Evolutionary conservation across 2,329 filamentous ascomycete species (phyloP).

Genomic region (Hymenoscyphus salicellus): DNA sequence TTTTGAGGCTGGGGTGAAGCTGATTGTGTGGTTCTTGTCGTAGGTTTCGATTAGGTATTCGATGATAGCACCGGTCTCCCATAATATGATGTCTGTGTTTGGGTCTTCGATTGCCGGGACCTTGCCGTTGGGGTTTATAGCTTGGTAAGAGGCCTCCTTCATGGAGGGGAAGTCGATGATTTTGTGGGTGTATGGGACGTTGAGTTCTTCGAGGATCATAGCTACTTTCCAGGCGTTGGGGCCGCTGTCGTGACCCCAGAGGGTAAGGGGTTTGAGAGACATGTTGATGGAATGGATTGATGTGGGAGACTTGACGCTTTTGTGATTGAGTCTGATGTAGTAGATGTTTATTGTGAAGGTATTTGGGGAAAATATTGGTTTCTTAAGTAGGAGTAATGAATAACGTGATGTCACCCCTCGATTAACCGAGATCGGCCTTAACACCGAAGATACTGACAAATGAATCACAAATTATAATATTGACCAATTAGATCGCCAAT

Average conservation of each 20-base stretch:
- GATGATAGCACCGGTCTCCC: slow-evolving; percentile 6
- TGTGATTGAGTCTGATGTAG: slow-evolving; percentile 14
- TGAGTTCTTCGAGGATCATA: slow-evolving; percentile 6
- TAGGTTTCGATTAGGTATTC: slow-evolving; percentile 9
- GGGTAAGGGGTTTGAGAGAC: slow-evolving; percentile 13
- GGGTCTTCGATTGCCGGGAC: slow-evolving; percentile 8
- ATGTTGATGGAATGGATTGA: slow-evolving; percentile 8
- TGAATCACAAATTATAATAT: no score
- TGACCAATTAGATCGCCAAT: no score
- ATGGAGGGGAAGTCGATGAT: slow-evolving; percentile 4
- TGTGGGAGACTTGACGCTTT: slow-evolving; percentile 7
- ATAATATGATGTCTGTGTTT: slow-evolving; percentile 4
- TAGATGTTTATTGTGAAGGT: slow-evolving; percentile 13
- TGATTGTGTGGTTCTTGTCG: slow-evolving; percentile 2
- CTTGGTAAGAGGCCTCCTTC: neutral
- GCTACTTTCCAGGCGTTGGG: slow-evolving; percentile 7
- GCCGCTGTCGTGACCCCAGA: slow-evolving; percentile 11
- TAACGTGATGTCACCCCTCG: no score
- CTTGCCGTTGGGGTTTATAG: slow-evolving; percentile 6
- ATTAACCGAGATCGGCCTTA: no score
- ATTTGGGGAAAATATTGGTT: slow-evolving; percentile 3
- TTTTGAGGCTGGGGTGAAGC: slow-evolving; percentile 3
- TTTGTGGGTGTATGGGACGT: slow-evolving; percentile 4
- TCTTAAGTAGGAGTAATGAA: slow-evolving; percentile 16
- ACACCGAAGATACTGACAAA: no score